Conservation (phyloP, 2,329 filamentous ascomycete species). For the Colletotrichum sansevieriae region DNA sequence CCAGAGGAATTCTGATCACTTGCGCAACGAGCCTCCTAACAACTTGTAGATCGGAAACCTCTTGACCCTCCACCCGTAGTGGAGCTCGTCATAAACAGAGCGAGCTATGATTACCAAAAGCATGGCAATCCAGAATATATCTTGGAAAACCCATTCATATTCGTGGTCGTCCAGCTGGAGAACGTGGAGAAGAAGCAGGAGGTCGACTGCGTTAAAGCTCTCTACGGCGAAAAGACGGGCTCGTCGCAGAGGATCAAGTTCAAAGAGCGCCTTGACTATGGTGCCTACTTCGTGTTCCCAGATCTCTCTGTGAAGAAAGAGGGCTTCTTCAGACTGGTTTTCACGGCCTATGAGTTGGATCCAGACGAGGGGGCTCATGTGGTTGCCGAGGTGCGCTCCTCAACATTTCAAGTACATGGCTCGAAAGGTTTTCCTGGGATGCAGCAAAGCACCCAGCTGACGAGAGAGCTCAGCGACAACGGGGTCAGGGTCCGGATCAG, state of each 20-base stretch:
- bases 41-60: conserved; percentile 78
- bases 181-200: conserved; percentile 53
- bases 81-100: conserved; percentile 69
- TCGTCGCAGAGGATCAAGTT: conserved; percentile 88
- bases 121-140: conserved; percentile 22
- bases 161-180: conserved; percentile 60
- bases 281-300: conserved; percentile 91
- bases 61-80: conserved; percentile 90
- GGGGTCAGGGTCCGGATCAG: conserved; percentile 85
- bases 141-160: conserved; percentile 61
- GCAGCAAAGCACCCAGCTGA: conserved; percentile 82
- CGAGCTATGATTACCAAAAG: conserved; percentile 62
- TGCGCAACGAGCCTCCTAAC: background rate
- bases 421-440: conserved; percentile 83
- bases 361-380: conserved; percentile 42
- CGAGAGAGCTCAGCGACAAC: conserved; percentile 86
- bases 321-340: conserved; percentile 80
- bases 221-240: conserved; percentile 79
- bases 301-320: conserved; percentile 84
- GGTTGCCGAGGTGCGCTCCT: conserved; percentile 63
- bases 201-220: conserved; percentile 61
- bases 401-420: conserved; percentile 75
- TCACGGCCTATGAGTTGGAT: conserved; percentile 76
- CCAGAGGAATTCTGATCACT: background rate
- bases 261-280: conserved; percentile 76